Percentiles rank a stretch among this genome's conserved stretches.
phyloP scores from a whole-genome alignment of 495 filamentous ascomycete species.

The Neurospora sp. region DNA sequence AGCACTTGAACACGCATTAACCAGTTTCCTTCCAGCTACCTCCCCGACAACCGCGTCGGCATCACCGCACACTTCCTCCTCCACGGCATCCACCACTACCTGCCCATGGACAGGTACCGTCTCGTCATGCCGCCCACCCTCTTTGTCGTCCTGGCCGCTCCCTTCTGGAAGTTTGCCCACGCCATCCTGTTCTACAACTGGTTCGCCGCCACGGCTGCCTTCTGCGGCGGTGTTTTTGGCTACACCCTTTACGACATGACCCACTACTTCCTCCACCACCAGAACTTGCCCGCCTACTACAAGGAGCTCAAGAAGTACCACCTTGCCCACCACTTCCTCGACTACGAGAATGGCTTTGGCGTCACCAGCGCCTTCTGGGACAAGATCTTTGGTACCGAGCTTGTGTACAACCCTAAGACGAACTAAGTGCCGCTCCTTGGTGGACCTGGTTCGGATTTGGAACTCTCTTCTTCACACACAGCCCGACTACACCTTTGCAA shows the following conservation, averaged over 20 bases:
- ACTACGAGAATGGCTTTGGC: conserved; percentile 96
- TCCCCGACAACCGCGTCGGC: conserved; percentile 86
- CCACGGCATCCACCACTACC: conserved; percentile 95
- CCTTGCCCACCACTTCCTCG: conserved; percentile 90
- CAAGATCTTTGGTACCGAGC: conserved; percentile 76
- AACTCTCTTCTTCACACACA: background rate
- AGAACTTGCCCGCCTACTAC: conserved; percentile 81
- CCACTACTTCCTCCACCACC: conserved; percentile 99
- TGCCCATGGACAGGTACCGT: conserved; percentile 95
- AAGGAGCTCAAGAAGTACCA: conserved; percentile 92
- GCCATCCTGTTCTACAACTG: conserved; percentile 76
- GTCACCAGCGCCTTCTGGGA: conserved; percentile 99
- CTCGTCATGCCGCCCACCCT: conserved; percentile 95
- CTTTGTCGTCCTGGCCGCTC: conserved; percentile 72
- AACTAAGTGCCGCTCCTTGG: conserved; percentile 28
- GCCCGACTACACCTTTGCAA: background rate
- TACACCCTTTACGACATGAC: conserved; percentile 96
- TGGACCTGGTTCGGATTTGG: background rate
- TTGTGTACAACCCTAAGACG: conserved; percentile 48
- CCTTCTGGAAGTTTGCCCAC: conserved; percentile 92
- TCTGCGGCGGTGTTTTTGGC: conserved; percentile 86
- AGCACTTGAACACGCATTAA: conserved; percentile 8
- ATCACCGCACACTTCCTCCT: conserved; percentile 88
- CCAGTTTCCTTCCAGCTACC: conserved; percentile 42
- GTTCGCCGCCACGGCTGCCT: conserved; percentile 66